Evolutionary conservation across 75 land plant species (phyloP).

Genomic region (Gnetum montanum): DNA sequence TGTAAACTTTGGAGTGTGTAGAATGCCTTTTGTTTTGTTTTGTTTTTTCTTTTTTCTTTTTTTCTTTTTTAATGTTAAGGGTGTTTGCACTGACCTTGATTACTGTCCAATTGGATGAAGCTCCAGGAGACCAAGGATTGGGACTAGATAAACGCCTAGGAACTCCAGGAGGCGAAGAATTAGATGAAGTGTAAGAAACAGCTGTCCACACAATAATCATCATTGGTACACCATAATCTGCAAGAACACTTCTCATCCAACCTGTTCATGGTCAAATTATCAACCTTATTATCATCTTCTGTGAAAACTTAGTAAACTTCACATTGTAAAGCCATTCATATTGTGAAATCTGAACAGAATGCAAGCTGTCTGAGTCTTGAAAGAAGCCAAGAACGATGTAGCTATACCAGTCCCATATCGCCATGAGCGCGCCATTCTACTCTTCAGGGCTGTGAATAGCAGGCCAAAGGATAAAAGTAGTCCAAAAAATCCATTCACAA

Average conservation of each 20-base stretch:
- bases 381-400: background rate
- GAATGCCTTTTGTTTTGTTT: no score
- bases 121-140: conserved; percentile 71
- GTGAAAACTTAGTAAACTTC: background rate
- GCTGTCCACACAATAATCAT: conserved; percentile 94
- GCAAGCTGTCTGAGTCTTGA: background rate
- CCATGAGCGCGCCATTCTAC: conserved; percentile 82
- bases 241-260: conserved; percentile 62
- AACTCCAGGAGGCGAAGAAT: conserved; percentile 48
- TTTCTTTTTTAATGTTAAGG: no score
- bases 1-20: no score
- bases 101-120: conserved; percentile 67
- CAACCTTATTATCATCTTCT: background rate
- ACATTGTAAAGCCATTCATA: background rate
- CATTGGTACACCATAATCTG: conserved; percentile 92
- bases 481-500: conserved; percentile 93
- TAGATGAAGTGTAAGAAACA: conserved; percentile 58
- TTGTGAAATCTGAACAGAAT: background rate
- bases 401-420: conserved; percentile 72
- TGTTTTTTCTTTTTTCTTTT: no score
- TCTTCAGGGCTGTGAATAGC: conserved; percentile 60
- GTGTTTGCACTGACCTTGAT: conserved; percentile 26
- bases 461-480: conserved; percentile 83
- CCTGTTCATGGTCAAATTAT: conserved; percentile 23
- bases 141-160: conserved; percentile 78